Evolutionary conservation across 1,139 yeast genomes (phyloP).

Genomic region (Lodderomyces theae): DNA sequence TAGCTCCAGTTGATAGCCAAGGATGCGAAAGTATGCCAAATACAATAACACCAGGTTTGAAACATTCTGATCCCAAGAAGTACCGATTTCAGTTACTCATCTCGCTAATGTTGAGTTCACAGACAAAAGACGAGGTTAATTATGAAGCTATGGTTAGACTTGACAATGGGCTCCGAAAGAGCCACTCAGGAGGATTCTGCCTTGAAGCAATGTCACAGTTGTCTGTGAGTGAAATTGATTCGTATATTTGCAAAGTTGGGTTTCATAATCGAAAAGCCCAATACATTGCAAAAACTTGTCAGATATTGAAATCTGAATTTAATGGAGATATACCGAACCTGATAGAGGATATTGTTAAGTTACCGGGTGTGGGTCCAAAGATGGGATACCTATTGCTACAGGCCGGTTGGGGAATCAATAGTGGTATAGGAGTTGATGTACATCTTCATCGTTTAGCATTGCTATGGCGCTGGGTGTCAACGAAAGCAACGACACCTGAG

Average conservation of each 20-base stretch:
- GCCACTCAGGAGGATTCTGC: conserved; percentile 20
- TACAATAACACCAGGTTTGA: conserved; percentile 32
- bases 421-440: conserved; percentile 92
- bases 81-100: conserved; percentile 74
- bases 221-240: conserved; percentile 58
- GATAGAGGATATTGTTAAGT: conserved; percentile 58
- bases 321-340: conserved; percentile 69
- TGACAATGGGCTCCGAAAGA: conserved; percentile 31
- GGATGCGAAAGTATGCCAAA: conserved; percentile 81
- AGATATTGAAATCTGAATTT: conserved; percentile 48
- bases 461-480: conserved; percentile 78
- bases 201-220: conserved; percentile 39
- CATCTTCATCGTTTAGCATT: conserved; percentile 82
- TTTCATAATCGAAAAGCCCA: conserved; percentile 79
- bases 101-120: conserved; percentile 85
- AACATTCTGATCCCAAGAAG: conserved; percentile 30
- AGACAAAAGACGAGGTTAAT: conserved; percentile 87
- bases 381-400: conserved; percentile 86
- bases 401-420: conserved; percentile 71
- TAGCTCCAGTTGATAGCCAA: conserved; percentile 84
- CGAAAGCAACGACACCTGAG: conserved; percentile 62
- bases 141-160: conserved; percentile 66
- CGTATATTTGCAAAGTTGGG: conserved; percentile 75
- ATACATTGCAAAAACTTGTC: conserved; percentile 63
- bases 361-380: conserved; percentile 96